Evolutionary conservation across 176 grass and related monocot genomes (phyloP), one percentile per base, ranked within the genome.

Genomic region (Cenchrus purpureus): DNA sequence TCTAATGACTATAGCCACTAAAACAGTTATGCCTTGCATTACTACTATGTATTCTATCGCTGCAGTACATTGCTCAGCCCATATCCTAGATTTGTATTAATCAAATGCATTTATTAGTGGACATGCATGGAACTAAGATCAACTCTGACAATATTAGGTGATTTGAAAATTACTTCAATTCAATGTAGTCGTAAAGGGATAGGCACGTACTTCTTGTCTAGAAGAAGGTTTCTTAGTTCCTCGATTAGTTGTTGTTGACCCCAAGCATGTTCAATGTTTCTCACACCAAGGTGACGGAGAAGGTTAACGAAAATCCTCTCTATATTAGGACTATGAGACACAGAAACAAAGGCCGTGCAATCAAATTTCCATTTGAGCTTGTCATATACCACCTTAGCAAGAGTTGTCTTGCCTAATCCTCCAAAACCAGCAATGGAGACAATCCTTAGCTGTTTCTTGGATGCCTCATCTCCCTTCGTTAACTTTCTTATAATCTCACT

Each of bases 391-490:
- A 12, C 3, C 15, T 48, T 88, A 12, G 79, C 74, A 40, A 77
- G 22, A 25, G 79, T 83, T 2, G 70, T 89, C 56, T 79, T 89
- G 16, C 81, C 87, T 13, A 84, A 17, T 13, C 77, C 85, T 0
- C 80, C 82, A 19, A 63, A 89, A 4, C 87, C 73, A 3, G 57
- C 61, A 14, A 74, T 6, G 1, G 87, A 86, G 3, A 80, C 15
- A 3, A 74, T 20, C 42, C 22, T 25, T 25, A 44, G 46, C 0
- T 78, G 45, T 2, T 57, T 8, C 19, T 9, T 19, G 0, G 28
- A 17, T 6, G 10, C 17, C 12, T 71, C 69, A 1, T 20, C 2
- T 1, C 10, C 34, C 6, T 17, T 42, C 57, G 66, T 52, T 1
- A 84, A 12, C 28, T 1, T 40, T 1, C 37, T 65, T 0, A 40